Percentiles rank a stretch among this genome's conserved stretches.
phyloP scores from a whole-genome alignment of 2,329 filamentous ascomycete genomes.

The Pestalotiopsis sp. region DNA sequence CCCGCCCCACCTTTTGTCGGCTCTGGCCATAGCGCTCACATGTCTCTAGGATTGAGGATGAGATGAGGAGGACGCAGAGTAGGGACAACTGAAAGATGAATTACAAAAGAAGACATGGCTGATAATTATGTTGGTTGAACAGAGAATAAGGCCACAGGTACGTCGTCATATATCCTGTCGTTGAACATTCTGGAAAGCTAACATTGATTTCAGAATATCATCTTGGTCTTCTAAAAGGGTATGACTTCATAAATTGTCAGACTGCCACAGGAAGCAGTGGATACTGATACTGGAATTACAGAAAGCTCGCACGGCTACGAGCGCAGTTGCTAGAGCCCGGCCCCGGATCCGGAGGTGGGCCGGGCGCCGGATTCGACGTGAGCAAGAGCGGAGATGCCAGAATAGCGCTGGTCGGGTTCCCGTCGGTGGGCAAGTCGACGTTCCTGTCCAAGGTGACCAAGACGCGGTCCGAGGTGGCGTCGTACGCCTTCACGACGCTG shows the following conservation, averaged over 20 bases:
- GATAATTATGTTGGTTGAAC: conserved; percentile 32
- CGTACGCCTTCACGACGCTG: conserved; percentile 95
- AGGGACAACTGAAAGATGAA: conserved; percentile 37
- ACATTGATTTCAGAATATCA: conserved; percentile 76
- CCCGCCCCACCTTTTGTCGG: not conserved
- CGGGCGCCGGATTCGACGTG: conserved; percentile 87
- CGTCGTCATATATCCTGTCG: not conserved
- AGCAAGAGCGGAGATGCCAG: conserved; percentile 95
- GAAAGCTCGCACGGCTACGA: conserved; percentile 92
- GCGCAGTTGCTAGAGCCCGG: conserved; percentile 92
- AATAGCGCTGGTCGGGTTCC: conserved; percentile 97
- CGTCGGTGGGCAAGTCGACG: conserved; percentile 97
- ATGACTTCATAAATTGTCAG: conserved; percentile 17
- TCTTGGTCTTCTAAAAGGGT: conserved; percentile 97
- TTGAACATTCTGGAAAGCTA: not conserved
- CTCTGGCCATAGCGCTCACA: conserved; percentile 23
- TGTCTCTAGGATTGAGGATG: conserved; percentile 85
- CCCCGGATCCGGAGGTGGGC: conserved; percentile 75
- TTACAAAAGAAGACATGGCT: conserved; percentile 12
- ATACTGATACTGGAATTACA: conserved; percentile 38
- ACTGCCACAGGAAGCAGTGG: no score
- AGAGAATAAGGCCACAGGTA: conserved; percentile 99
- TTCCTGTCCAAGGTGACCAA: conserved; percentile 99
- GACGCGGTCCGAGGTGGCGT: conserved; percentile 92
- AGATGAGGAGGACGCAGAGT: conserved; percentile 99